Percentiles rank a stretch among this genome's conserved stretches.
phyloP scores from a whole-genome alignment of 768 basidiomycete species.

The Kwoniella botswanensis region DNA sequence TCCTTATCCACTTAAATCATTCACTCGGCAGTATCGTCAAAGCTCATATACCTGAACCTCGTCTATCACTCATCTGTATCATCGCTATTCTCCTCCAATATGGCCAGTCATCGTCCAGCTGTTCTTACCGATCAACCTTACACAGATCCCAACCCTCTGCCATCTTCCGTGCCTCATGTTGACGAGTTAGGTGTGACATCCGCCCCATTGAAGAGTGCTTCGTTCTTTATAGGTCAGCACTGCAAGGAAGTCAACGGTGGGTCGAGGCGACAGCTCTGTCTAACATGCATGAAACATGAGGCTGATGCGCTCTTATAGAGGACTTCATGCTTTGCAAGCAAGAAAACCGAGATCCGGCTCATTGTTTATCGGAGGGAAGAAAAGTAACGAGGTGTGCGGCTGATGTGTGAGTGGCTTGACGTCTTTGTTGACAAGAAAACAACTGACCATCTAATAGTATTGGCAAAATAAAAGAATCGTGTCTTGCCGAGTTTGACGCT shows the following conservation, averaged over 20 bases:
- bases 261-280: conserved; percentile 42
- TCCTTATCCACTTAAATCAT: conserved; percentile 21
- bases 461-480: conserved; percentile 89
- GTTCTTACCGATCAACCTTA: conserved; percentile 54
- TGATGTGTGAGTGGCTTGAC: conserved; percentile 71
- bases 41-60: neutral
- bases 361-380: conserved; percentile 93
- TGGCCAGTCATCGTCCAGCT: conserved; percentile 34
- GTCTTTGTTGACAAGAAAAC: neutral
- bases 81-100: neutral
- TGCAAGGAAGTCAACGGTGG: conserved; percentile 96
- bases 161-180: conserved; percentile 69
- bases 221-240: conserved; percentile 93
- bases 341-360: conserved; percentile 84
- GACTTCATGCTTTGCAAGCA: conserved; percentile 98
- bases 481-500: conserved; percentile 78
- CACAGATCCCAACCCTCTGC: conserved; percentile 59
- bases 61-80: neutral
- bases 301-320: conserved; percentile 62
- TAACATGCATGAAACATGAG: no score
- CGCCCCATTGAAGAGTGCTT: conserved; percentile 91
- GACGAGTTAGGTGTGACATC: conserved; percentile 87
- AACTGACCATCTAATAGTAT: conserved; percentile 65
- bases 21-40: neutral
- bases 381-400: conserved; percentile 93